These are phyloP conservation scores for Pelargonium myrrhifolium DNA, from an alignment of 441 rosid species.

Conservation along the genomic window DNA sequence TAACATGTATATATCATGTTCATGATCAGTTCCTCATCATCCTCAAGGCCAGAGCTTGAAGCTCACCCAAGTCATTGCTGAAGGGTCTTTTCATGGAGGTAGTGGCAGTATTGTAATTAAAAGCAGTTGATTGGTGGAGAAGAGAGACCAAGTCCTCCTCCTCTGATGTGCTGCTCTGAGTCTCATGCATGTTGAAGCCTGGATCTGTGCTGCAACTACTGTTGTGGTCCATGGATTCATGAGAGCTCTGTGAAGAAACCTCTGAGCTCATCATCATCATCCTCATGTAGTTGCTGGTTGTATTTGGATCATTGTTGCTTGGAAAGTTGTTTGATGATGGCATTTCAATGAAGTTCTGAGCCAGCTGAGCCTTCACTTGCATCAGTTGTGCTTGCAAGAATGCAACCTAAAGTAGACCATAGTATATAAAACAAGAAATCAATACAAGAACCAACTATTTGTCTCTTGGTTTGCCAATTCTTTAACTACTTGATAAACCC, in stretches of 20 bases:
- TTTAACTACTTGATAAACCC: no score
- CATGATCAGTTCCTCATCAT: constrained; percentile 58
- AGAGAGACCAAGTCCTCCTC: constrained; percentile 14
- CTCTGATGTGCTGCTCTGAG: constrained; percentile 32
- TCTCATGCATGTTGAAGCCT: no score
- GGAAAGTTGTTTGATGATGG: constrained; percentile 9
- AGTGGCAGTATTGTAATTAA: constrained; percentile 34
- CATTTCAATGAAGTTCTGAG: constrained; percentile 25
- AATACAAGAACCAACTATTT: no score
- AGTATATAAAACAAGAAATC: no score
- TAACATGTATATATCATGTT: no score
- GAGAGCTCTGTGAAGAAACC: constrained; percentile 67
- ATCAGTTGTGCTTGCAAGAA: constrained; percentile 73
- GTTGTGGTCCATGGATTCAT: constrained; percentile 28
- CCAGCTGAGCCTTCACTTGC: constrained; percentile 71
- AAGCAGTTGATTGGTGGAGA: constrained; percentile 3
- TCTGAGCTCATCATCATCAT: background rate
- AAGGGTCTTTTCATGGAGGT: constrained; percentile 36
- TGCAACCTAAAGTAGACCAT: constrained; percentile 48
- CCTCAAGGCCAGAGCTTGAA: constrained; percentile 79
- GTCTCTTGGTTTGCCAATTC: no score
- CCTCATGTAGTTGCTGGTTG: background rate
- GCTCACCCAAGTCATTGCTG: constrained; percentile 64
- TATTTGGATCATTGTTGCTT: background rate
- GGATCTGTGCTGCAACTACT: no score